Conservation (phyloP, 202 grass and related monocot species). For the Schoenoplectus tabernaemontani region DNA sequence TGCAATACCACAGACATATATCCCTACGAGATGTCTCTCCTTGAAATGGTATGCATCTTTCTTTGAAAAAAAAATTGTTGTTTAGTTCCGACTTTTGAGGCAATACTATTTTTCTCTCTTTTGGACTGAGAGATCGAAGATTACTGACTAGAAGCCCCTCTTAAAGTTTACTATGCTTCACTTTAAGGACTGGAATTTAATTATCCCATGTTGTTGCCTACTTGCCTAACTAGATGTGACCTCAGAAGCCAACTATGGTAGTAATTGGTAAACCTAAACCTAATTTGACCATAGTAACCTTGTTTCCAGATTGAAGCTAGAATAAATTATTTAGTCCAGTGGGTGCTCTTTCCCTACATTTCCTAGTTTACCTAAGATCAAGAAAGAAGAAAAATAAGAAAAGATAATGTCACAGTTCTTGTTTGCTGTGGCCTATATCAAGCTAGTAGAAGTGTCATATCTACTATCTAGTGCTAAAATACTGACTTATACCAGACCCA, state of each 20-base stretch:
- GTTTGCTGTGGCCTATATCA: background rate
- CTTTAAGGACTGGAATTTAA: background rate
- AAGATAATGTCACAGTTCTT: too few species aligned
- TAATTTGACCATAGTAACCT: too few species aligned
- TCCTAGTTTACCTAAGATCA: background rate
- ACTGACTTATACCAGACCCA: background rate
- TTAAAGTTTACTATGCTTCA: background rate
- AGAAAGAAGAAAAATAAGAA: background rate
- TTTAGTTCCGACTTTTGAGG: background rate
- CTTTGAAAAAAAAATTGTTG: background rate
- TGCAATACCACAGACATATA: conserved; percentile 51
- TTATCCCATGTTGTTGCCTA: background rate
- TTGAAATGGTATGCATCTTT: conserved; percentile 56
- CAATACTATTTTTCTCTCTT: background rate
- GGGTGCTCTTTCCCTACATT: too few species aligned
- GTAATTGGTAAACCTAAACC: too few species aligned
- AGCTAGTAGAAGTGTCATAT: background rate
- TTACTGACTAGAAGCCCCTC: too few species aligned
- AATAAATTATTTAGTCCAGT: too few species aligned
- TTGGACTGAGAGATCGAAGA: background rate
- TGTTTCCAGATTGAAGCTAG: background rate
- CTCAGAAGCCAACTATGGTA: background rate
- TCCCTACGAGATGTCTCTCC: conserved; percentile 60
- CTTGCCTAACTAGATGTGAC: background rate
- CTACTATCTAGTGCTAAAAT: too few species aligned